These are phyloP conservation scores for Pythium sukuiense DNA, from an alignment of 352 stramenopile genomes.

Conservation along the genomic window DNA sequence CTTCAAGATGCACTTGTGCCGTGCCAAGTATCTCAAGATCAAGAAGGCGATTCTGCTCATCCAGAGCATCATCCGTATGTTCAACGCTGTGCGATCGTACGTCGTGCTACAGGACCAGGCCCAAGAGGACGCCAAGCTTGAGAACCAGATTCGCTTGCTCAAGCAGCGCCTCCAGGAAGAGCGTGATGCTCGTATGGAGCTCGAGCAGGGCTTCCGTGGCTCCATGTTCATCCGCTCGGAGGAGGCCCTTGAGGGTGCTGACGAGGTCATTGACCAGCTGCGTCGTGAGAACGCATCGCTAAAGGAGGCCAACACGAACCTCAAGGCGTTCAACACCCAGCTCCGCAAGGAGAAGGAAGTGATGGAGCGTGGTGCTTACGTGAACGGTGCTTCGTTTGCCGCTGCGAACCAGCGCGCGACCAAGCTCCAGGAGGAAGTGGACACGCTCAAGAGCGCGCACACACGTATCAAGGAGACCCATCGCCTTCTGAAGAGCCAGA, in stretches of 20 bases:
- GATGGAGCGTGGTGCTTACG: slow-evolving; percentile 86
- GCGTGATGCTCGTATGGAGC: slow-evolving; percentile 79
- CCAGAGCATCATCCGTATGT: slow-evolving; percentile 83
- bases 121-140: slow-evolving; percentile 94
- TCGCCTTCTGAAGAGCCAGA: slow-evolving; percentile 80
- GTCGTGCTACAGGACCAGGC: slow-evolving; percentile 81
- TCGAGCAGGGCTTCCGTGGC: slow-evolving; percentile 70
- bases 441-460: slow-evolving; percentile 73
- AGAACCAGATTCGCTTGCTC: slow-evolving; percentile 93
- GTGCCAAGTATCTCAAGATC: slow-evolving; percentile 62
- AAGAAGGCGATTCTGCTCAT: slow-evolving; percentile 72
- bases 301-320: slow-evolving; percentile 82
- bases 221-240: slow-evolving; percentile 82
- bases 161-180: slow-evolving; percentile 92
- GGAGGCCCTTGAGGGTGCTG: slow-evolving; percentile 75
- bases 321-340: slow-evolving; percentile 83
- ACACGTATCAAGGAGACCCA: slow-evolving; percentile 83
- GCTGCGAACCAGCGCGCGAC: slow-evolving; percentile 82
- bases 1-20: slow-evolving; percentile 80
- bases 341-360: slow-evolving; percentile 89
- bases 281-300: slow-evolving; percentile 75
- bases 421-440: slow-evolving; percentile 86
- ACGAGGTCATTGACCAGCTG: slow-evolving; percentile 84
- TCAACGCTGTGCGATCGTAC: slow-evolving; percentile 74
- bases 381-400: slow-evolving; percentile 84